phyloP scores from a whole-genome alignment of 2,329 filamentous ascomycete species.

The Arthroderma sp. region DNA sequence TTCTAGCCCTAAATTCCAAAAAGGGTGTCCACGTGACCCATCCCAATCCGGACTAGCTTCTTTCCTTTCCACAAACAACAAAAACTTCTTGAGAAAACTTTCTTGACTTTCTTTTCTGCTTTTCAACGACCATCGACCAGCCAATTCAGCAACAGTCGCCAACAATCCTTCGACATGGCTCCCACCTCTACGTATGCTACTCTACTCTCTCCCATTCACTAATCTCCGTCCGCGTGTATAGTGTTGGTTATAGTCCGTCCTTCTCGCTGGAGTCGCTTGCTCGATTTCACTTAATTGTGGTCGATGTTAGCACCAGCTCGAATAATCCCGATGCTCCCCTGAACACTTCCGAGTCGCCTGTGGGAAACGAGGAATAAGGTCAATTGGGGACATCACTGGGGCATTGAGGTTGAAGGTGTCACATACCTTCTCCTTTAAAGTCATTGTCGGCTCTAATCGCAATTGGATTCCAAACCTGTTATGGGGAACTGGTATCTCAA shows the following conservation, averaged over 20 bases:
- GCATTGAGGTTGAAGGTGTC: constrained; percentile 65
- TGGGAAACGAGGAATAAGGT: constrained; percentile 12
- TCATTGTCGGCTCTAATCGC: constrained; percentile 49
- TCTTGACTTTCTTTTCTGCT: constrained; percentile 16
- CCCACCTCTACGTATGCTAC: constrained; percentile 48
- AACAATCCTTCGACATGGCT: constrained; percentile 44
- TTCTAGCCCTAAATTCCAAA: background rate
- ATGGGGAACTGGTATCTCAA: constrained; percentile 8
- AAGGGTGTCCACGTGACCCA: background rate
- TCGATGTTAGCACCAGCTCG: constrained; percentile 57
- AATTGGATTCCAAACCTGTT: constrained; percentile 13
- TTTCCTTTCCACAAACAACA: constrained; percentile 2
- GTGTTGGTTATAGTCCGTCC: constrained; percentile 67
- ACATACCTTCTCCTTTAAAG: constrained; percentile 60
- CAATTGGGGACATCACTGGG: constrained; percentile 34
- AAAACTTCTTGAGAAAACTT: constrained; percentile 13
- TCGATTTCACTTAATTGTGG: constrained; percentile 18
- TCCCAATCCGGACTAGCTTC: background rate
- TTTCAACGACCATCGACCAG: constrained; percentile 3
- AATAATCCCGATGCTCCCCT: constrained; percentile 47
- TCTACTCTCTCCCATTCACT: constrained; percentile 26
- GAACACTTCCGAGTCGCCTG: constrained; percentile 12
- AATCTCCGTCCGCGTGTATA: constrained; percentile 36
- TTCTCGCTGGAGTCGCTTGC: constrained; percentile 57
- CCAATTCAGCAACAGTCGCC: constrained; percentile 21